phyloP scores from a whole-genome alignment of 371 early-diverging fungal species.

The Actinomortierella wolfii region DNA sequence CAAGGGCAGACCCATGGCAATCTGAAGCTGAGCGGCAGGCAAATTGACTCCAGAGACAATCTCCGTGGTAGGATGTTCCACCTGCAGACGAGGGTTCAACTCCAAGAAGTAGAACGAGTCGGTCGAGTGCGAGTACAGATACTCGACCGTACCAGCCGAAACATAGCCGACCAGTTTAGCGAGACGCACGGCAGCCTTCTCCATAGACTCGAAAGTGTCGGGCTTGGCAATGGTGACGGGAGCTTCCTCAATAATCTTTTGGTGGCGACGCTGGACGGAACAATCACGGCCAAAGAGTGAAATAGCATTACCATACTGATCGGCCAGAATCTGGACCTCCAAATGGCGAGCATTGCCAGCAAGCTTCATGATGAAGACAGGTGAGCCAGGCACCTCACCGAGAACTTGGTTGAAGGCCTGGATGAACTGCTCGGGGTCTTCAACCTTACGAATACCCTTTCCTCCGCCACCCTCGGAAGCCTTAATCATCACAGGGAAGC shows the following conservation, averaged over 20 bases:
- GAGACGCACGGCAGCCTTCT: constrained; percentile 93
- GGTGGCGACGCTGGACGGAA: constrained; percentile 98
- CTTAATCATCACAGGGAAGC: constrained; percentile 99
- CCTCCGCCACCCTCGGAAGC: constrained; percentile 99
- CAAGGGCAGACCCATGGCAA: constrained; percentile 98
- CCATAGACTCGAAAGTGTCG: constrained; percentile 89
- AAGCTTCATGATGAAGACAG: constrained; percentile 96
- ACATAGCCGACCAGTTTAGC: constrained; percentile 95
- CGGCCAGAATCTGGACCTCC: constrained; percentile 97
- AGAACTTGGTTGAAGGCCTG: constrained; percentile 85
- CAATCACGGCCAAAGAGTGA: constrained; percentile 99
- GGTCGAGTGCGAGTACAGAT: constrained; percentile 87
- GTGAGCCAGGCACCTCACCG: constrained; percentile 95
- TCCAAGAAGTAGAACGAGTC: constrained; percentile 96
- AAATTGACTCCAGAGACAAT: constrained; percentile 98
- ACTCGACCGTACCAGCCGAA: constrained; percentile 98
- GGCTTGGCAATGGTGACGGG: constrained; percentile 92
- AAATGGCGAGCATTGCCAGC: constrained; percentile 96
- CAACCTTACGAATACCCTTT: constrained; percentile 97
- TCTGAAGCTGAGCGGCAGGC: constrained; percentile 96
- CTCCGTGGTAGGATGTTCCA: constrained; percentile 99
- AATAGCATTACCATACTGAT: constrained; percentile 96
- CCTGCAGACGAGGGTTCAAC: constrained; percentile 98
- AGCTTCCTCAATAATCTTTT: constrained; percentile 96
- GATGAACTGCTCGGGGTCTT: constrained; percentile 71